phyloP scores from a whole-genome alignment of 257 asterid species.

The Nicotiana tomentosiformis region DNA sequence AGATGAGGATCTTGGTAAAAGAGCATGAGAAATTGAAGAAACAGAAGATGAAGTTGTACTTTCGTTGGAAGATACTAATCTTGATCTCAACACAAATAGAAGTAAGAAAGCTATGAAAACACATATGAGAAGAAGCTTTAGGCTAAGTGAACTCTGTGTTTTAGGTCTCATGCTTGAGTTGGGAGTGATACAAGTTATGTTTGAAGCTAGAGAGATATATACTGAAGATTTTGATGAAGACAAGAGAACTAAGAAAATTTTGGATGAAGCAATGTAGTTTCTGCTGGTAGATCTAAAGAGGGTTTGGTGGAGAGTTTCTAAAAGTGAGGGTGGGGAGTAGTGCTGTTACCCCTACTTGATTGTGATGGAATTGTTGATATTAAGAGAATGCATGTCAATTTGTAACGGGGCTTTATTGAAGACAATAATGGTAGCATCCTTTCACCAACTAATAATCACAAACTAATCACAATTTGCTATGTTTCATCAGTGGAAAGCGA shows the following conservation, averaged over 20 bases:
- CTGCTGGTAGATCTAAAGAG: slow-evolving; percentile 45
- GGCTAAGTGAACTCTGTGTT: slow-evolving; percentile 14
- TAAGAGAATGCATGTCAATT: not conserved
- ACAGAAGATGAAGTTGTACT: not conserved
- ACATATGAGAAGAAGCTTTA: slow-evolving; percentile 15
- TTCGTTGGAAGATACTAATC: not conserved
- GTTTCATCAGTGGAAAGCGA: not conserved
- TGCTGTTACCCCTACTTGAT: not conserved
- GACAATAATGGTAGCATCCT: not conserved
- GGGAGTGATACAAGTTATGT: not conserved
- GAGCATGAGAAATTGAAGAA: too few species aligned
- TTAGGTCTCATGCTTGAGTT: slow-evolving; percentile 53
- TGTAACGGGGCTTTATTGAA: not conserved
- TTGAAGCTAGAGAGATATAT: slow-evolving; percentile 2
- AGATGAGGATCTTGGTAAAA: not conserved
- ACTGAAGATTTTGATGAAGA: slow-evolving; percentile 26
- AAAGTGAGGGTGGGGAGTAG: slow-evolving; percentile 13
- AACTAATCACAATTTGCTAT: not conserved
- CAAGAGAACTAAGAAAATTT: slow-evolving; percentile 39
- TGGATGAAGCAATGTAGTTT: slow-evolving; percentile 56
- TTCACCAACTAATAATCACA: not conserved
- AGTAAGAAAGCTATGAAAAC: slow-evolving; percentile 15
- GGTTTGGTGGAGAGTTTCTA: slow-evolving; percentile 36
- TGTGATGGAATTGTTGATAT: not conserved
- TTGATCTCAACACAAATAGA: slow-evolving; percentile 8